Evolutionary conservation across 106 monocot genomes (phyloP), one percentile per base, ranked within the genome.

Genomic region (Dendrobium catenatum): DNA sequence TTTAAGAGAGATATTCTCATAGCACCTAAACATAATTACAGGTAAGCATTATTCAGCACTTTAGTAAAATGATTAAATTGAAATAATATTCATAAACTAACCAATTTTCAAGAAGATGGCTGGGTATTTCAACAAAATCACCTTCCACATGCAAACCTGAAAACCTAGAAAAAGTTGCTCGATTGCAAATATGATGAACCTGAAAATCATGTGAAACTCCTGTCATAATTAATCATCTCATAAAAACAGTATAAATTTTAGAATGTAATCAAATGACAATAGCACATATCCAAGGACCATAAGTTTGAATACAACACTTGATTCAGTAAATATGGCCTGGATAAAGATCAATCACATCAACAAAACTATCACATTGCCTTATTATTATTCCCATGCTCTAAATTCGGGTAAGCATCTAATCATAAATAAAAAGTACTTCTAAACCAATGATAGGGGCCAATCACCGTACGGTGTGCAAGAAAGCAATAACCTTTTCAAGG

Each of bases 121-220:
- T 79, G 46, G 95, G 95, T 84, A 99, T 88, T 84, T 99, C 98
- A 83, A 85, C 76, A 79, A 95, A 99, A 64, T 99, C 98, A 41
- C 87, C 88, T 56, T 93, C 98, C 49, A 88, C 47, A 56, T 82
- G 78, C n/a, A 99, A 82, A 3, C 95, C 91, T 49, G 98, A 95
- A 79, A 99, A 99, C 79, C 90, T 89, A 79, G 92, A 90, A 88
- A 90, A 99, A 16, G 81, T 86, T 78, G 95, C 88, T 33, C 85
- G 85, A 79, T 87, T 99, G 93, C 95, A 95, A 76, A 99, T 93
- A 82, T 93, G 91, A 84, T 95, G 99, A 47, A 93, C 87, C 99
- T 99, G 77, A 56, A 24, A 47, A 49, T 43, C 70, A 70, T 70
- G 70, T 42, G 74, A 74, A 74, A 20, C 43, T 43, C 13, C 44